Evolutionary conservation across 140 eudicot species (phyloP).

Genomic region (Flaveria floridana): DNA sequence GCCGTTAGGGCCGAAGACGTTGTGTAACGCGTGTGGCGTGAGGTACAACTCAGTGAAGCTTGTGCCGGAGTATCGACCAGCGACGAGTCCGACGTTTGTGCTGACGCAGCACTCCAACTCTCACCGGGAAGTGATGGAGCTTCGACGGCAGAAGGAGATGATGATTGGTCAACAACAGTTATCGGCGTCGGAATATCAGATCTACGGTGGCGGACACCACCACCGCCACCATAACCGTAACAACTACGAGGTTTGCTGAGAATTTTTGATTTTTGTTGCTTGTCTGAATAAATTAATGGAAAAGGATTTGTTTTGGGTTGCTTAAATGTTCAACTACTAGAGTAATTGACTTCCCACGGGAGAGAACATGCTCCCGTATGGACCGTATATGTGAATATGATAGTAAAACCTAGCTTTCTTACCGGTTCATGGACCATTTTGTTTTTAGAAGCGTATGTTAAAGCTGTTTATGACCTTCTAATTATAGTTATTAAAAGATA

Average conservation of each 20-base stretch:
- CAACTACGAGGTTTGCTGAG: constrained; percentile 53
- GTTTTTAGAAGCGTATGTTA: no score
- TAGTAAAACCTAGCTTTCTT: not conserved
- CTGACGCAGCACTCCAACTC: constrained; percentile 78
- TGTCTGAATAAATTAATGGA: constrained; percentile 29
- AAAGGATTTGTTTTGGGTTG: not conserved
- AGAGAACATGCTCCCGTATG: not conserved
- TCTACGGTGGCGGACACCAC: constrained; percentile 36
- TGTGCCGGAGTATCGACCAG: constrained; percentile 82
- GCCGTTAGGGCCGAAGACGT: constrained; percentile 68
- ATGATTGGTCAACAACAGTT: constrained; percentile 35
- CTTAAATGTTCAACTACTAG: constrained; percentile 42
- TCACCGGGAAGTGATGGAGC: constrained; percentile 80
- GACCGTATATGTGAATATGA: not conserved
- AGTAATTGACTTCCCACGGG: constrained; percentile 43
- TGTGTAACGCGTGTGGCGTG: constrained; percentile 84
- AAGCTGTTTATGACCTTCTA: no score
- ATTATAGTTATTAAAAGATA: no score
- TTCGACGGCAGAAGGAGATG: constrained; percentile 67
- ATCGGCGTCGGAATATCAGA: constrained; percentile 30
- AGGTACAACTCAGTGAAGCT: constrained; percentile 72
- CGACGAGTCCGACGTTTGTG: constrained; percentile 84
- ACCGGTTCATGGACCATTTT: not conserved
- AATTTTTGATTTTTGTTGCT: constrained; percentile 27
- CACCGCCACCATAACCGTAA: constrained; percentile 29